Evolutionary conservation across 2,329 filamentous ascomycete genomes (phyloP).

Genomic region (Fusarium tanahbumbuense): DNA sequence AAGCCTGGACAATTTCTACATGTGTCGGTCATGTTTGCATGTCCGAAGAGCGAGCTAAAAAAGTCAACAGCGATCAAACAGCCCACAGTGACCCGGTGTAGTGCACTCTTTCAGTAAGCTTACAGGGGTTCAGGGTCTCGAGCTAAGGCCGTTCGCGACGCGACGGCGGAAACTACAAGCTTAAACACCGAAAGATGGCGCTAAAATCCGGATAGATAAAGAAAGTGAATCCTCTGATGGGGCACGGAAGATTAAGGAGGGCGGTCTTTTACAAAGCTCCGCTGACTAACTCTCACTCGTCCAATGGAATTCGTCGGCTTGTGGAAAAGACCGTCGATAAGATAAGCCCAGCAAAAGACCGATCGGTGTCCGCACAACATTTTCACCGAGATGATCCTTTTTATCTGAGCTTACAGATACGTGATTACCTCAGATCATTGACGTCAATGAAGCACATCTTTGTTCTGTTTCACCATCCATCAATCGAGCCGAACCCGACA

Average conservation of each 20-base stretch:
- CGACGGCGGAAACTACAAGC: not conserved
- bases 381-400: not conserved
- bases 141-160: not conserved
- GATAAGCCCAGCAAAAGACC: not conserved
- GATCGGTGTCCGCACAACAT: not conserved
- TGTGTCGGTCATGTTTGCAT: not conserved
- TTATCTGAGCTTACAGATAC: not conserved
- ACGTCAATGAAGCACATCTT: not conserved
- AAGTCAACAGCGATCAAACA: not conserved
- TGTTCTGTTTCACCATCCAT: not conserved
- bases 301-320: not conserved
- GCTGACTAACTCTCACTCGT: not conserved
- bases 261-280: not conserved
- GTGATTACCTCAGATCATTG: not conserved
- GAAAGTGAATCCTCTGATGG: not conserved
- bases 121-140: not conserved
- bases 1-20: not conserved
- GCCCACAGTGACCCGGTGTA: not conserved
- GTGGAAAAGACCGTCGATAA: not conserved
- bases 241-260: not conserved
- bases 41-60: slow-evolving; percentile 12
- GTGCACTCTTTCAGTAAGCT: not conserved
- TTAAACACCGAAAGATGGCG: slow-evolving; percentile 8
- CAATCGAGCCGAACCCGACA: not conserved
- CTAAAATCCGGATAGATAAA: slow-evolving; percentile 7